Evolutionary conservation across 2,329 filamentous ascomycete species (phyloP).

Genomic region (Ceratocystis cubensis): DNA sequence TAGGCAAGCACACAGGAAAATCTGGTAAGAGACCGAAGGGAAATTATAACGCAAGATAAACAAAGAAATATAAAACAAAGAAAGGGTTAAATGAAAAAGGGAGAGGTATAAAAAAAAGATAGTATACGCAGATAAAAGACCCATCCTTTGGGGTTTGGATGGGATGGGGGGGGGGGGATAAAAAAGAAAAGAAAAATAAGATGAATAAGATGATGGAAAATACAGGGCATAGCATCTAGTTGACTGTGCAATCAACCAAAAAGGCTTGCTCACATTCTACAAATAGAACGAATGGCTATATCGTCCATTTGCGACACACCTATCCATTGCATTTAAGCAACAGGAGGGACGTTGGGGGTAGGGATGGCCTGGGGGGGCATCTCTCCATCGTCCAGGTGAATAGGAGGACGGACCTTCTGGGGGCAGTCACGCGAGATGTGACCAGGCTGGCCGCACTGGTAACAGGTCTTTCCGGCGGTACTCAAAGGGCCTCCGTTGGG

Average conservation of each 20-base stretch:
- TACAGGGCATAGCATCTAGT: background rate
- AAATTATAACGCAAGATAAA: slow-evolving; percentile 14
- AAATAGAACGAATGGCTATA: slow-evolving; percentile 2
- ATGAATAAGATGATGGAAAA: slow-evolving; percentile 7
- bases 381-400: slow-evolving; percentile 11
- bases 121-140: slow-evolving; percentile 10
- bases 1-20: slow-evolving; percentile 58
- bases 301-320: background rate
- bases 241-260: background rate
- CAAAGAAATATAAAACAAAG: slow-evolving; percentile 13
- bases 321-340: slow-evolving; percentile 27
- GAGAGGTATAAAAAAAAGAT: slow-evolving; percentile 15
- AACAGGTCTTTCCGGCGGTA: slow-evolving; percentile 96
- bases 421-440: slow-evolving; percentile 95
- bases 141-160: background rate
- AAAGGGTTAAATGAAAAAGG: slow-evolving; percentile 11
- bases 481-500: slow-evolving; percentile 93
- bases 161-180: background rate
- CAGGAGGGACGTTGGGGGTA: slow-evolving; percentile 24
- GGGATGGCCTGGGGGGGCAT: background rate
- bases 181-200: slow-evolving; percentile 8
- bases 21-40: slow-evolving; percentile 33
- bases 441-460: slow-evolving; percentile 88
- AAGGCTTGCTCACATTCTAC: background rate
- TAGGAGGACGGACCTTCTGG: slow-evolving; percentile 42